These are phyloP conservation scores for Boletus tomentosulus DNA, from an alignment of 768 basidiomycete genomes.

Conservation along the genomic window DNA sequence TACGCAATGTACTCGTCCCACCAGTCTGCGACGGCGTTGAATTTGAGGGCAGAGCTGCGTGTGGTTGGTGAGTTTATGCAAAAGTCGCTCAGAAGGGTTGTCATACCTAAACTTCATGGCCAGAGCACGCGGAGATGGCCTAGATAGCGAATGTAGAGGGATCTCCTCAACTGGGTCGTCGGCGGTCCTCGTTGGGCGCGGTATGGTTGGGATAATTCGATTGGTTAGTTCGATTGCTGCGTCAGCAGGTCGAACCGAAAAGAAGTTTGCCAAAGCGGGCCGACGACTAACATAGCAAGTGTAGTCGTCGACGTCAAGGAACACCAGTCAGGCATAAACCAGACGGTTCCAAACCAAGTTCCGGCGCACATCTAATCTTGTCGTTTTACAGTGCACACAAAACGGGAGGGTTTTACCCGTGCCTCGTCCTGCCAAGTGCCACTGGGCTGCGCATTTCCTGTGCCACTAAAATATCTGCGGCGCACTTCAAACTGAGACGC, in stretches of 20 bases:
- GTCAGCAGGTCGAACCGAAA: not conserved
- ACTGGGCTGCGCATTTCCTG: not conserved
- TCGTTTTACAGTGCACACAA: not conserved
- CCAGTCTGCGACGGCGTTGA: slow-evolving; percentile 90
- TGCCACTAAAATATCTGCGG: not conserved
- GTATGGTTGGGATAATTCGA: slow-evolving; percentile 6
- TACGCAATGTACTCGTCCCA: slow-evolving; percentile 89
- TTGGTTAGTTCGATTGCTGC: not conserved
- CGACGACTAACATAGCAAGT: not conserved
- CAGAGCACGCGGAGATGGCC: slow-evolving; percentile 2
- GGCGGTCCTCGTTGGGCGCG: slow-evolving; percentile 5
- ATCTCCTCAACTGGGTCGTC: slow-evolving; percentile 21
- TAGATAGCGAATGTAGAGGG: slow-evolving; percentile 16
- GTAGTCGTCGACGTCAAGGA: not conserved
- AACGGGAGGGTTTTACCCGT: not conserved
- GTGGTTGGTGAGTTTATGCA: not conserved
- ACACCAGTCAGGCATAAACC: not conserved
- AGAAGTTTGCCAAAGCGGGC: not conserved
- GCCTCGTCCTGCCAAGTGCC: not conserved
- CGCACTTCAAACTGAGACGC: no score
- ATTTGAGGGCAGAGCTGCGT: slow-evolving; percentile 75
- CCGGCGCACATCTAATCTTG: no score
- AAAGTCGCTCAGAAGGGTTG: not conserved
- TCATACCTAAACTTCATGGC: slow-evolving; percentile 37
- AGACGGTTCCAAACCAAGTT: no score